Base-by-base conservation (phyloP, 2,329 filamentous ascomycete species). In the Neodidymelliopsis sp. region DNA sequence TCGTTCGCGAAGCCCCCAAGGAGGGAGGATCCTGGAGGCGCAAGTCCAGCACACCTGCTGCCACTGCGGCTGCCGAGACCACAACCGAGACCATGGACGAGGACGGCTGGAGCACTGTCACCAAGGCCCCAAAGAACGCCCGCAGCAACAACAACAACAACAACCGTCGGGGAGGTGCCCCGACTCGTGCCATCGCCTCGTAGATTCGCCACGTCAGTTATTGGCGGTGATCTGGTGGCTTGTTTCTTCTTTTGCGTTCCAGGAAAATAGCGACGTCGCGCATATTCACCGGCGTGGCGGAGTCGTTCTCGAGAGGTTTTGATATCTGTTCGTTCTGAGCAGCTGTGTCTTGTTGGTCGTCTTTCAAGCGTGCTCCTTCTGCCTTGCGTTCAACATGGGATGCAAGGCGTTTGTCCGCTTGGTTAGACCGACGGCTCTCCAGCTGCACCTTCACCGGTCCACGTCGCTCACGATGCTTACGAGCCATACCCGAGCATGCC, bases 51-150 rank as follows among this genome's bases (percentile, higher is more conserved):
- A 68, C 64, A 10, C 41, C 60, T 10, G 58, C 69, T 23, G 59
- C 65, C 12, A 45, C 60, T n/a, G 58, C 67, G 20, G 57, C 65
- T 10, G 60, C 71, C 11, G 71, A 72, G 25, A 66, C 71, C 29
- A 78, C 77, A 22, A 75, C 78, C 13, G 74, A 80, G 61, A 62
- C 63, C 11, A 64, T 80, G 34, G 79, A 81, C 40, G 79, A 80
- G 8, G 79, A 81, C 40, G 79, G 79, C 56, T 82, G 79, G 78
- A 79, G 75, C 61, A 81, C 79, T 28, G 79, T 82, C 34, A 69
- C 75, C 23, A 73, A 75, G 39, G 75, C 78, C 54, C 64, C 70
- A 24, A 79, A 79, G 69, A 67, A 62, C 45, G 36, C 63, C 13
- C 49, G 49, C 41, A n/a, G n/a, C n/a, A n/a, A n/a, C n/a, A 59